Evolutionary conservation across 306 rosid species (phyloP).

Genomic region (Cicer chorassanicum): DNA sequence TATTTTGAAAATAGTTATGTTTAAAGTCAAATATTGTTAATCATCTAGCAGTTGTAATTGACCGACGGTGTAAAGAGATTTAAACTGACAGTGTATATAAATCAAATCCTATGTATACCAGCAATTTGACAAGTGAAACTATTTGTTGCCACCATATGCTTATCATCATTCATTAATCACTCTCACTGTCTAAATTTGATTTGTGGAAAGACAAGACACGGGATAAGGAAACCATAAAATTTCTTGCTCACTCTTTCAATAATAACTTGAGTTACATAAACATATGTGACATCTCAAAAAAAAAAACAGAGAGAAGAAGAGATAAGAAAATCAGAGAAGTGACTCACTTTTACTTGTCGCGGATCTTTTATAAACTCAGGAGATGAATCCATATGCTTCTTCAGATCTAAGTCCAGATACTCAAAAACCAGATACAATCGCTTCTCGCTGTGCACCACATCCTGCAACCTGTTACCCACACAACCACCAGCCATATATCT

Average conservation of each 20-base stretch:
- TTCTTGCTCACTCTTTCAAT: constrained; percentile 1
- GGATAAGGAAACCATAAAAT: background rate
- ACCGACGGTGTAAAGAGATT: too few species aligned
- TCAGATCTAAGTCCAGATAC: constrained; percentile 94
- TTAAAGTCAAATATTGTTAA: too few species aligned
- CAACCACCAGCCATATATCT: constrained; percentile 38
- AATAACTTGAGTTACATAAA: background rate
- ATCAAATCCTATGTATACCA: background rate
- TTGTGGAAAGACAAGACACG: constrained; percentile 12
- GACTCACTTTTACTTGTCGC: constrained; percentile 81
- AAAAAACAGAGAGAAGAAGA: background rate
- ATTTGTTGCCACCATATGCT: constrained; percentile 20
- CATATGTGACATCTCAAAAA: background rate
- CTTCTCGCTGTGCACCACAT: constrained; percentile 92
- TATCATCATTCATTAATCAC: constrained; percentile 18
- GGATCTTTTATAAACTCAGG: constrained; percentile 88
- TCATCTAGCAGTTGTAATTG: too few species aligned
- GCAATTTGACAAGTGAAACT: constrained; percentile 18
- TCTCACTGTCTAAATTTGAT: constrained; percentile 15
- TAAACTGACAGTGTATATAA: too few species aligned
- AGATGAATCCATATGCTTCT: constrained; percentile 98
- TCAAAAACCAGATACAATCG: constrained; percentile 93
- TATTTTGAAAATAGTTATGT: too few species aligned
- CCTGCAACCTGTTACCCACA: constrained; percentile 75
- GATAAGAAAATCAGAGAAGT: constrained; percentile 31